A percentile compares a stretch with the other conserved stretches of the same genome.
phyloP scores from a whole-genome alignment of 768 basidiomycete species.

The Lentinula boryana region DNA sequence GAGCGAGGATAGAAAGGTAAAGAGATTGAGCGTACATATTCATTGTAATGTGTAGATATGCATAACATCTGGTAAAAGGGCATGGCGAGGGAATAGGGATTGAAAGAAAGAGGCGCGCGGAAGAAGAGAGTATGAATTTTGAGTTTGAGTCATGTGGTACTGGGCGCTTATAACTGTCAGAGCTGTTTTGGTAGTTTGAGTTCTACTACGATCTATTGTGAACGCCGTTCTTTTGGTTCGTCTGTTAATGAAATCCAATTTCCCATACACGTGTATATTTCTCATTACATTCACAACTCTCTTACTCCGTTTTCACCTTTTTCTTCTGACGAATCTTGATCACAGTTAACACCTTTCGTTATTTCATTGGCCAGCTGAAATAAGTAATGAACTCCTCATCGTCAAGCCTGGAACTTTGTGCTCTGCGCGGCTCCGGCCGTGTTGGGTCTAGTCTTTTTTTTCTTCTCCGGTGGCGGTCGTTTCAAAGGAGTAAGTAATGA shows the following conservation, averaged over 20 bases:
- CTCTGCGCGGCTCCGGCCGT: not conserved
- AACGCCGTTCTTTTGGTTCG: not conserved
- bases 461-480: not conserved
- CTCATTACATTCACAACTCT: not conserved
- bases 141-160: not conserved
- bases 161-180: not conserved
- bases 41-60: constrained; percentile 66
- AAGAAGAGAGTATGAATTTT: not conserved
- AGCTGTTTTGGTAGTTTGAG: not conserved
- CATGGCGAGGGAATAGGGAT: constrained; percentile 47
- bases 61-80: constrained; percentile 87
- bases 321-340: not conserved
- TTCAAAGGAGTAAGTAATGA: not conserved
- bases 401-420: not conserved
- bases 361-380: not conserved
- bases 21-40: constrained; percentile 51
- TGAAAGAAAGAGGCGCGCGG: not conserved
- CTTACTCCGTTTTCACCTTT: not conserved
- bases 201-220: not conserved
- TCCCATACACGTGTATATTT: not conserved
- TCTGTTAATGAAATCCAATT: not conserved
- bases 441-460: not conserved
- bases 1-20: not conserved
- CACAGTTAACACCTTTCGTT: not conserved
- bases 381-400: not conserved